These are phyloP conservation scores for Apiospora rasikravindrae DNA, from an alignment of 2,329 filamentous ascomycete genomes.

Conservation along the genomic window DNA sequence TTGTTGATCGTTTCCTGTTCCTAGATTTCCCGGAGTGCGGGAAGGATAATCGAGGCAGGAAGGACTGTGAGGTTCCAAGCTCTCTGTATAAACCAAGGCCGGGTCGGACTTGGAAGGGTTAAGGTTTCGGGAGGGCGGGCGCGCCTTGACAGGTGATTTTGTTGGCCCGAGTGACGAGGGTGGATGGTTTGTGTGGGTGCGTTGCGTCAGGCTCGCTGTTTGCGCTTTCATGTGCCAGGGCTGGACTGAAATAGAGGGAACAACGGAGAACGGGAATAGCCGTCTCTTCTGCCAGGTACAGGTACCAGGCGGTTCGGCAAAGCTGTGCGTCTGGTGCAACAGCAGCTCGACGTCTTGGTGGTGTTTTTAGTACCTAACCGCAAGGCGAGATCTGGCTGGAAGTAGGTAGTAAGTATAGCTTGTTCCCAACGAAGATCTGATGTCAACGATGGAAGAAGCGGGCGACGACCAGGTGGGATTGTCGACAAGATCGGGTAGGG, in stretches of 20 bases:
- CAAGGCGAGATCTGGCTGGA: neutral
- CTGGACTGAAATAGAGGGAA: neutral
- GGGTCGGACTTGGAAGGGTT: neutral
- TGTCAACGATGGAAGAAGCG: neutral
- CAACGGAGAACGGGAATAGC: neutral
- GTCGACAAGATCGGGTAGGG: slow-evolving; percentile 12
- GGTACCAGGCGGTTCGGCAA: neutral
- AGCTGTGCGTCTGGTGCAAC: neutral
- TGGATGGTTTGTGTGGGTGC: neutral
- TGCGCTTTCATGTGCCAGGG: slow-evolving; percentile 11
- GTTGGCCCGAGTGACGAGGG: slow-evolving; percentile 4
- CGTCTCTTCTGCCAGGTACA: neutral
- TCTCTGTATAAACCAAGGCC: neutral
- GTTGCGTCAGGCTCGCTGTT: neutral
- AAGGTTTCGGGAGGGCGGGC: neutral
- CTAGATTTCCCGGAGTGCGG: neutral
- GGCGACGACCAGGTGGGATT: neutral
- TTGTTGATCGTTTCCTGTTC: neutral
- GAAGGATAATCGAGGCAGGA: slow-evolving; percentile 6
- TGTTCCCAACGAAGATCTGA: too few species aligned
- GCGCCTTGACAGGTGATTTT: slow-evolving; percentile 16
- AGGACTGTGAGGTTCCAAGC: neutral
- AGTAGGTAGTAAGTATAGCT: neutral
- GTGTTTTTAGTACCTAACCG: neutral
- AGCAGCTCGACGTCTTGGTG: neutral